These are phyloP conservation scores for Oryza rufipogon DNA, from an alignment of 176 grass and related monocot genomes.

Conservation along the genomic window DNA sequence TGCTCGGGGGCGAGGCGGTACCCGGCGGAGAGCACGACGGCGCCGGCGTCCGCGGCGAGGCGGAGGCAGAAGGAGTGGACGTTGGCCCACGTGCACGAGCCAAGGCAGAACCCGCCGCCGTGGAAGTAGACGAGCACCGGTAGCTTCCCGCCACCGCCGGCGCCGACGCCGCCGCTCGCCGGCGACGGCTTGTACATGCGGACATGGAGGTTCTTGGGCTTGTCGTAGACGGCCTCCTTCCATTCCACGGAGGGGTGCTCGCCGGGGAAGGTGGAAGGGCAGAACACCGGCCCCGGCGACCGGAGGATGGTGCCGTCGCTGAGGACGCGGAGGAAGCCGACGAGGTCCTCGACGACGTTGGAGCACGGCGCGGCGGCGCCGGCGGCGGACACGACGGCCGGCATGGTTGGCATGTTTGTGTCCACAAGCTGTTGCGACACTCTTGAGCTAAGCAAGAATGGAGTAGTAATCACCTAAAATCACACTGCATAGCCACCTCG, in stretches of 20 bases:
- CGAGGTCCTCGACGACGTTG: slow-evolving; percentile 38
- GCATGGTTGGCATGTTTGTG: slow-evolving; percentile 38
- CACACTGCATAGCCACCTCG: background rate
- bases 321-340: slow-evolving; percentile 49
- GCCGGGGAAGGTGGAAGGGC: slow-evolving; percentile 37
- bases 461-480: no score
- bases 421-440: background rate
- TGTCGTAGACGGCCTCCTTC: slow-evolving; percentile 68
- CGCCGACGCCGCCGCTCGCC: background rate
- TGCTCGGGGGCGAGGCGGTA: slow-evolving; percentile 89
- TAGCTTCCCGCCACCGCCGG: slow-evolving; percentile 37
- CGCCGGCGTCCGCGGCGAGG: slow-evolving; percentile 60
- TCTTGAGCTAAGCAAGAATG: background rate
- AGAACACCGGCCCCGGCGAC: slow-evolving; percentile 41
- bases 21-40: slow-evolving; percentile 66
- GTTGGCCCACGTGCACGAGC: slow-evolving; percentile 81
- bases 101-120: slow-evolving; percentile 85
- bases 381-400: slow-evolving; percentile 16
- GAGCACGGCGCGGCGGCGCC: background rate
- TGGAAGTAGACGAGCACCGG: slow-evolving; percentile 77
- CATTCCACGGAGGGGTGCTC: slow-evolving; percentile 59
- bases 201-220: slow-evolving; percentile 57
- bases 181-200: slow-evolving; percentile 64
- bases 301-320: slow-evolving; percentile 54
- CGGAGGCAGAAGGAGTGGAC: slow-evolving; percentile 78